A percentile compares a stretch with the other conserved stretches of the same genome.
These are phyloP conservation scores for Fusarium longipes DNA, from an alignment of 2,329 filamentous ascomycete species.

Conservation along the genomic window DNA sequence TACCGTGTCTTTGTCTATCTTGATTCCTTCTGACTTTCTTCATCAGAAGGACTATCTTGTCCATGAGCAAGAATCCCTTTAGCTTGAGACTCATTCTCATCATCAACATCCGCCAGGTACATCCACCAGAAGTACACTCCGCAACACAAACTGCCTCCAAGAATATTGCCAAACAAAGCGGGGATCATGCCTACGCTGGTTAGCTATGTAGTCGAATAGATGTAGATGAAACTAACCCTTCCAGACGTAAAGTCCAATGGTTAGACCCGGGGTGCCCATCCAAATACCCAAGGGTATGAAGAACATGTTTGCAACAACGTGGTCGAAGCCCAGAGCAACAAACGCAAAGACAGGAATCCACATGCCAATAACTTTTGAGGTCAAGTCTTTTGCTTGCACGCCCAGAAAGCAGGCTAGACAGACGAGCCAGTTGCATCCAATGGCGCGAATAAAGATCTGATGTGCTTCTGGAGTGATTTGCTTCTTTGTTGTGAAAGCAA, in stretches of 20 bases:
- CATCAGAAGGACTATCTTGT: constrained; percentile 22
- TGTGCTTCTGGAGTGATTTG: constrained; percentile 61
- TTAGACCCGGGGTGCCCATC: constrained; percentile 57
- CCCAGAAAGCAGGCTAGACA: constrained; percentile 63
- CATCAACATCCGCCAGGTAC: constrained; percentile 24
- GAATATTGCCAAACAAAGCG: constrained; percentile 63
- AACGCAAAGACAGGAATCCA: constrained; percentile 69
- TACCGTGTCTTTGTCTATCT: fast-evolving
- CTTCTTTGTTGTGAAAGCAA: constrained; percentile 61
- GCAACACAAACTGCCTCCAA: constrained; percentile 65
- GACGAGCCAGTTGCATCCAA: constrained; percentile 69
- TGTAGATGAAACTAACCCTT: constrained; percentile 52
- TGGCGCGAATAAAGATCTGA: constrained; percentile 64
- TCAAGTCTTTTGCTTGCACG: constrained; percentile 60
- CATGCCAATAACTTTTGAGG: constrained; percentile 65
- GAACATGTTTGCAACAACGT: constrained; percentile 69
- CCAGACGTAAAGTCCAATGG: constrained; percentile 65
- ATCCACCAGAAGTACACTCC: constrained; percentile 53
- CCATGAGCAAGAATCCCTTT: constrained; percentile 16
- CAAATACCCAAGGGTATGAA: constrained; percentile 65
- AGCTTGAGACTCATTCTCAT: background rate
- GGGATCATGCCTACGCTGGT: constrained; percentile 57
- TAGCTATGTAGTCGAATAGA: background rate
- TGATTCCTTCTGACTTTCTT: constrained; percentile 30
- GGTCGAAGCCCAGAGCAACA: constrained; percentile 64